phyloP scores from a whole-genome alignment of 768 basidiomycete genomes.

The Boletus bicolor region DNA sequence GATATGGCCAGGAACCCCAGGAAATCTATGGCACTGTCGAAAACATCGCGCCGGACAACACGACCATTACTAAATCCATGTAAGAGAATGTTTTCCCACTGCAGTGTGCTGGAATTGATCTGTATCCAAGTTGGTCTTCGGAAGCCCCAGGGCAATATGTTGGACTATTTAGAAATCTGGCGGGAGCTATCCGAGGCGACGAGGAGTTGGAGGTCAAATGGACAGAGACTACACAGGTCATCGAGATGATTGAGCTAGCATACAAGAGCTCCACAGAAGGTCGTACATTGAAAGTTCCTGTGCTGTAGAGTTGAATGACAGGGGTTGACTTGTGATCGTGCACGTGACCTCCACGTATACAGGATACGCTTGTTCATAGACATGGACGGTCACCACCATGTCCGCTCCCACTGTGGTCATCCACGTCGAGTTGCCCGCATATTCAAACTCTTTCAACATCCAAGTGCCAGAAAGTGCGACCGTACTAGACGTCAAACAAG shows the following conservation, averaged over 20 bases:
- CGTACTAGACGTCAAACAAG: conserved; percentile 62
- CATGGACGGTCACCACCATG: conserved; percentile 16
- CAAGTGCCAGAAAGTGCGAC: conserved; percentile 46
- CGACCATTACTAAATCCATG: conserved; percentile 29
- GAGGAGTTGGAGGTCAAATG: conserved; percentile 63
- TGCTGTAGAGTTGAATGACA: conserved; percentile 4
- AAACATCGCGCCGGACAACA: conserved; percentile 46
- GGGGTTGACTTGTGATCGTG: background rate
- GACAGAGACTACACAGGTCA: conserved; percentile 65
- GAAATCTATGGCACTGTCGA: conserved; percentile 62
- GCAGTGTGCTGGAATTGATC: conserved; percentile 23
- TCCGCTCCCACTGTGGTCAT: conserved; percentile 36
- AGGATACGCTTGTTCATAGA: background rate
- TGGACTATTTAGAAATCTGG: conserved; percentile 64
- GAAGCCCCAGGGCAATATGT: conserved; percentile 55
- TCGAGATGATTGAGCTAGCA: conserved; percentile 77
- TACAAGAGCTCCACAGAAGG: conserved; percentile 64
- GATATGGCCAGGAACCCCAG: conserved; percentile 62
- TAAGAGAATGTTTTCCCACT: conserved; percentile 25
- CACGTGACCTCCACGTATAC: conserved; percentile 35
- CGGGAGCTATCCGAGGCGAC: conserved; percentile 54
- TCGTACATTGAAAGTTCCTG: conserved; percentile 37
- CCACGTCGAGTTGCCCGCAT: conserved; percentile 73
- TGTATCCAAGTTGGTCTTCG: conserved; percentile 56
- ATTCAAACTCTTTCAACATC: conserved; percentile 63